These are phyloP conservation scores for Colletotrichum musae DNA, from an alignment of 2,329 filamentous ascomycete genomes.

Conservation along the genomic window DNA sequence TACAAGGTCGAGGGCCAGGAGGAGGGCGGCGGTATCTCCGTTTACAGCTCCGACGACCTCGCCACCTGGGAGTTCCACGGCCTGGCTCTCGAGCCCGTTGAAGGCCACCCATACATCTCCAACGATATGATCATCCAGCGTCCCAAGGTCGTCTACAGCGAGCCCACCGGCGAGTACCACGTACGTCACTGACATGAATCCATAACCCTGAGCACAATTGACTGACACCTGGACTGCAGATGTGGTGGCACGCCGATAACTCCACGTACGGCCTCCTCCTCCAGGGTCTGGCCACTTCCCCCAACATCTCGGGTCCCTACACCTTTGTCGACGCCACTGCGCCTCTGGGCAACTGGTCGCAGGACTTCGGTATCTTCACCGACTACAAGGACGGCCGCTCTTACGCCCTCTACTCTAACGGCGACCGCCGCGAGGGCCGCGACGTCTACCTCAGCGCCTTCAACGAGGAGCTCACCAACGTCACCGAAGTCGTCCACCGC, in stretches of 20 bases:
- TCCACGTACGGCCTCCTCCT: slow-evolving; percentile 68
- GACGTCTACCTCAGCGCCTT: slow-evolving; percentile 71
- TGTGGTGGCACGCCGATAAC: slow-evolving; percentile 75
- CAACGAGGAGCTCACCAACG: slow-evolving; percentile 65
- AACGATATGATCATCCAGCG: slow-evolving; percentile 72
- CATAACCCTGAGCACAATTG: background rate
- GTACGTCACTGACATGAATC: slow-evolving; percentile 50
- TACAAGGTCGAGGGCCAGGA: slow-evolving; percentile 71
- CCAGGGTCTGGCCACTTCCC: slow-evolving; percentile 69
- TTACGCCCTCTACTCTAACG: slow-evolving; percentile 73
- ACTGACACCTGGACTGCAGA: slow-evolving; percentile 48
- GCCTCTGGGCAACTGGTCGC: slow-evolving; percentile 74
- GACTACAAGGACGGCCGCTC: slow-evolving; percentile 70
- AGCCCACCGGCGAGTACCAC: slow-evolving; percentile 68
- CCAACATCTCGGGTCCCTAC: slow-evolving; percentile 68
- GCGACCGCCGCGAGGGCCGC: slow-evolving; percentile 66
- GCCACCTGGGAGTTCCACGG: slow-evolving; percentile 72
- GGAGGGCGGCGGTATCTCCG: slow-evolving; percentile 73
- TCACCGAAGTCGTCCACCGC: slow-evolving; percentile 67
- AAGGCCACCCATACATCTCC: slow-evolving; percentile 69
- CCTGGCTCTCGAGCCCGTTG: slow-evolving; percentile 68
- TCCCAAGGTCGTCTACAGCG: slow-evolving; percentile 73
- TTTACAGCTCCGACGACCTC: slow-evolving; percentile 73
- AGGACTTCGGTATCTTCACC: slow-evolving; percentile 73
- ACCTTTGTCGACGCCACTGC: slow-evolving; percentile 66